Evolutionary conservation across 805 yeast species (phyloP), one percentile per base, ranked within the genome.

Genomic region (Metschnikowia henanensis): DNA sequence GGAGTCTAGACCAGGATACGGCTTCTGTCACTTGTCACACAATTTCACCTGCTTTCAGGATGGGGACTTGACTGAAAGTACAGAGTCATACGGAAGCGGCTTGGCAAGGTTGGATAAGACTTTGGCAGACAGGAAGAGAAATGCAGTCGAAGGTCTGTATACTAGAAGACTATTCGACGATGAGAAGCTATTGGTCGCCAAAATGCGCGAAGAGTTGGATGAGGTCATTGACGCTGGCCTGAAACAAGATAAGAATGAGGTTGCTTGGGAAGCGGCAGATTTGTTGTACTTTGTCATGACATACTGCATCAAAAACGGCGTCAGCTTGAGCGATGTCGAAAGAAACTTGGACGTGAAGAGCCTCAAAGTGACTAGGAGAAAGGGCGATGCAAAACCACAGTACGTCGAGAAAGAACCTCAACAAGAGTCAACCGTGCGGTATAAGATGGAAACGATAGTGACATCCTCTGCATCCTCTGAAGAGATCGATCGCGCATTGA

Each of bases 251-350:
- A 56, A 52, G 37, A 56, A 60, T 25, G 72, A 92, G 45, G 77
- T 89, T 42, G 85, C 98, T 0, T 94, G 97, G 97, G 99, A 94
- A 69, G 92, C 95, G 41, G 99, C 99, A 7, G 99, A 94, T 64
- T 74, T 94, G 62, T 51, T 79, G 21, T 79, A 79, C 56, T 79
- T 79, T 60, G 78, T 77, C 5, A 56, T 79, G 65, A 67, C 75
- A 8, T 74, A 76, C 70, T 75, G 80, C 53, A 70, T 72, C 39
- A 77, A 87, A 64, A 73, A 81, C 56, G 97, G 92, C 25, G 96
- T 94, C 25, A 68, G 84, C 20, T 69, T 90, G 57, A 70, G 77
- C 7, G 97, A 91, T 56, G 82, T 94, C 35, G 97, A 91, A 68
- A 76, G 74, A 53, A 89, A 92, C 65, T 75, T 94, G 59, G 91